Conservation (phyloP, 805 yeast species). For the Candida ulmi region DNA sequence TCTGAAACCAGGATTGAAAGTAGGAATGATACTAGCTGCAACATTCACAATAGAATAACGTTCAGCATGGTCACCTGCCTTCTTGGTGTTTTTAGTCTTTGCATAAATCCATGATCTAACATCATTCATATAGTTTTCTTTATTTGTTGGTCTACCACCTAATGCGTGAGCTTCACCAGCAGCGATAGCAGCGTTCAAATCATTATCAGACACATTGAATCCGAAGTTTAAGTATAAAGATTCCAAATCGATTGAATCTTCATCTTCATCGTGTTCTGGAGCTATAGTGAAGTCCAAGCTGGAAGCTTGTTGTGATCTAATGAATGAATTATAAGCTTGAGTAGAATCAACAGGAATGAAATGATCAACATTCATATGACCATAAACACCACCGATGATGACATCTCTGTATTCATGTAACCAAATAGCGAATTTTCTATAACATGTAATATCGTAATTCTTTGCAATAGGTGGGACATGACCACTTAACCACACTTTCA, state of each 20-base stretch:
- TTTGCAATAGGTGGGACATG: constrained; percentile 86
- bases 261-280: constrained; percentile 14
- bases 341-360: constrained; percentile 71
- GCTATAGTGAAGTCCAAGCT: constrained; percentile 17
- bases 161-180: constrained; percentile 32
- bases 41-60: constrained; percentile 68
- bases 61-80: constrained; percentile 38
- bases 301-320: constrained; percentile 10
- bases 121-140: constrained; percentile 55
- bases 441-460: constrained; percentile 69
- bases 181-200: constrained; percentile 24
- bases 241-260: constrained; percentile 20
- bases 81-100: constrained; percentile 20
- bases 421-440: constrained; percentile 75
- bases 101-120: constrained; percentile 52
- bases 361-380: constrained; percentile 90
- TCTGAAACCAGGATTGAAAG: constrained; percentile 77
- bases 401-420: constrained; percentile 77
- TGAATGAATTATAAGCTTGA: constrained; percentile 49
- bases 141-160: constrained; percentile 66
- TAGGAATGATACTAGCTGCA: constrained; percentile 73
- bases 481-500: constrained; percentile 85
- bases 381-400: constrained; percentile 76
- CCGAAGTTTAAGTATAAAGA: constrained; percentile 16
- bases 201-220: constrained; percentile 14